Evolutionary conservation across 805 yeast genomes (phyloP).

Genomic region (Brettanomyces custersianus): DNA sequence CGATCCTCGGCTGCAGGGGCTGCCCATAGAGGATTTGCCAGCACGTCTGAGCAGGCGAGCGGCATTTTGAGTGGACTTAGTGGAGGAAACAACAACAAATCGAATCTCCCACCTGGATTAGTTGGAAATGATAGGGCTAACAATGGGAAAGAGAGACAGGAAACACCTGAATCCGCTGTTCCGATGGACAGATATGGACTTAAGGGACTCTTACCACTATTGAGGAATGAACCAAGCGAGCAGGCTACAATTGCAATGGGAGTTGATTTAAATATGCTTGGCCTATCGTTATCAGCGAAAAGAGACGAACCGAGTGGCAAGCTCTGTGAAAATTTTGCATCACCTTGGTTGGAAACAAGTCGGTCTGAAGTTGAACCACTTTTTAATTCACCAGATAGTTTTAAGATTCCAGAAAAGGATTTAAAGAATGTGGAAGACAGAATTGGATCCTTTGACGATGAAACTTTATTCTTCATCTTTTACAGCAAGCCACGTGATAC

Average conservation of each 20-base stretch:
- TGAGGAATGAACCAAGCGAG: constrained; percentile 55
- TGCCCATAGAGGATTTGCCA: not conserved
- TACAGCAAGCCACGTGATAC: constrained; percentile 90
- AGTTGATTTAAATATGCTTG: constrained; percentile 59
- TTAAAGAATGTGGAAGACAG: constrained; percentile 25
- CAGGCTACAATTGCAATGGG: constrained; percentile 65
- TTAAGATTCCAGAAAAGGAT: constrained; percentile 21
- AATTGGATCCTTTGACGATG: constrained; percentile 67
- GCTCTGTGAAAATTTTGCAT: constrained; percentile 60
- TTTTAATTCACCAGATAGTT: constrained; percentile 55
- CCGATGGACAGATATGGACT: constrained; percentile 66
- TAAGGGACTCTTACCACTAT: constrained; percentile 49
- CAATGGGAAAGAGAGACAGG: not conserved
- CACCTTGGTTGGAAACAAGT: constrained; percentile 94
- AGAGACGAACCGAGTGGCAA: constrained; percentile 21
- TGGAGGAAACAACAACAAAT: constrained; percentile 3
- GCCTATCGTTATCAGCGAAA: constrained; percentile 47
- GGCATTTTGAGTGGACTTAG: not conserved
- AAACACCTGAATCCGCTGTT: constrained; percentile 7
- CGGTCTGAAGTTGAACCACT: constrained; percentile 85
- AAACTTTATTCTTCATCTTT: constrained; percentile 86
- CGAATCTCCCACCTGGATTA: constrained; percentile 1
- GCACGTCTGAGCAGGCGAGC: constrained; percentile 3
- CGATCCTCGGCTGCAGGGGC: constrained; percentile 7
- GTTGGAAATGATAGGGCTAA: not conserved